phyloP scores from a whole-genome alignment of 768 basidiomycete species.

The Pisolithus albus region DNA sequence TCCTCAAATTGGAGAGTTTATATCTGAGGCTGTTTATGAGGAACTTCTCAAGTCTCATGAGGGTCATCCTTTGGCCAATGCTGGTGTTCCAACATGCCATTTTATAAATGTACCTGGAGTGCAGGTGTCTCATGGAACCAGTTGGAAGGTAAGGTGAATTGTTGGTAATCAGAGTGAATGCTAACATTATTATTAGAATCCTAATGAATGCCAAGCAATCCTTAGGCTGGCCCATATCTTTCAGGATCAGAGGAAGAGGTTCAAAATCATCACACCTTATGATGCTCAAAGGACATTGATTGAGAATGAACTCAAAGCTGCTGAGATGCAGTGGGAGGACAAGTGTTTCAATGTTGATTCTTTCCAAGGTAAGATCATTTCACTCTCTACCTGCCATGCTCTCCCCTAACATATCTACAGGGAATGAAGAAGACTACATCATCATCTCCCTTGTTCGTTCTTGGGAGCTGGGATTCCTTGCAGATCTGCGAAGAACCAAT shows the following conservation, averaged over 20 bases:
- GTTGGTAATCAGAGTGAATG: neutral
- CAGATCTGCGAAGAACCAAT: conserved; percentile 64
- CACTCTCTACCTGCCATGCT: neutral
- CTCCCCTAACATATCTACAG: conserved; percentile 30
- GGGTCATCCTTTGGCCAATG: conserved; percentile 40
- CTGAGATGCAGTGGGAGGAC: conserved; percentile 53
- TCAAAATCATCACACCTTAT: conserved; percentile 75
- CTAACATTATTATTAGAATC: conserved; percentile 42
- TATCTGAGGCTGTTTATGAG: conserved; percentile 64
- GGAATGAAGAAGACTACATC: conserved; percentile 78
- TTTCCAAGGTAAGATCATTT: conserved; percentile 56
- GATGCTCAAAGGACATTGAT: conserved; percentile 60
- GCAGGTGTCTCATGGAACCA: conserved; percentile 32
- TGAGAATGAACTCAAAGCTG: conserved; percentile 46
- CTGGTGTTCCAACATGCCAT: conserved; percentile 42
- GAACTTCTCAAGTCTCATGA: conserved; percentile 47
- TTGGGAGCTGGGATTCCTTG: conserved; percentile 58
- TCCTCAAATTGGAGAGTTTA: conserved; percentile 65
- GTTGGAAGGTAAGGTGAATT: conserved; percentile 31
- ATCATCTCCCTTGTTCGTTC: conserved; percentile 68
- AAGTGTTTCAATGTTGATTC: conserved; percentile 74
- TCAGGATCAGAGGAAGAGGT: conserved; percentile 42
- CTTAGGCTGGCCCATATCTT: conserved; percentile 53
- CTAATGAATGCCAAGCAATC: conserved; percentile 47
- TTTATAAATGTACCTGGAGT: conserved; percentile 53